Conservation (phyloP, 345 rosid genomes). For the Sisymbrium altissimum region DNA sequence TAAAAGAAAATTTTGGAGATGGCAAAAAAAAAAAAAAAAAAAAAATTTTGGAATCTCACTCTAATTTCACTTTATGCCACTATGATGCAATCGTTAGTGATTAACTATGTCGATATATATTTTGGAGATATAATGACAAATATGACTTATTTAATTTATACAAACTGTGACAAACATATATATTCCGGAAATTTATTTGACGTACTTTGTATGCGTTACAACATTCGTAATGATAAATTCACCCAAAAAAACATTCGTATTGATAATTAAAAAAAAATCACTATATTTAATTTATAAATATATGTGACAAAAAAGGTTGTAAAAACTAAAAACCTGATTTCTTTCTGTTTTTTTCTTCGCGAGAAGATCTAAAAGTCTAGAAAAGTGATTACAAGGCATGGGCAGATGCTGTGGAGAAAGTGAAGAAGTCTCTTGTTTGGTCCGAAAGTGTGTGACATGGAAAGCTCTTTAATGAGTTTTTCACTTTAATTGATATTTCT, state of each 20-base stretch:
- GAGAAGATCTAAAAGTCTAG: constrained; percentile 21
- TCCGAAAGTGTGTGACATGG: constrained; percentile 27
- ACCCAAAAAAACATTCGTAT: no score
- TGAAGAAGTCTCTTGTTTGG: constrained; percentile 33
- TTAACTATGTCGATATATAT: neutral
- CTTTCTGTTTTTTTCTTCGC: neutral
- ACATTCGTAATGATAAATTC: neutral
- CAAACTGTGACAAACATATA: neutral
- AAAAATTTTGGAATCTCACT: neutral
- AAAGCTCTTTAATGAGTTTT: constrained; percentile 28
- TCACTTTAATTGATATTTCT: neutral
- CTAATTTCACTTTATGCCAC: neutral
- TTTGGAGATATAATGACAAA: neutral
- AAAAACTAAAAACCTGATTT: neutral
- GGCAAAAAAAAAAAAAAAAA: no score
- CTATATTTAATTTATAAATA: neutral
- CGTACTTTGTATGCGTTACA: neutral
- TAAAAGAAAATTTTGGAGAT: neutral
- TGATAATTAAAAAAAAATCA: no score
- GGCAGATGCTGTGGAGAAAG: constrained; percentile 32
- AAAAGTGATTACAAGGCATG: constrained; percentile 34
- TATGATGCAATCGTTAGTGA: neutral
- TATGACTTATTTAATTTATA: neutral
- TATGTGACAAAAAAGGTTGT: neutral
- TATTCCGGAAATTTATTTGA: neutral